A percentile compares a stretch with the other conserved stretches of the same genome.
These are phyloP conservation scores for Durio zibethinus DNA, from an alignment of 345 rosid genomes.

Conservation along the genomic window DNA sequence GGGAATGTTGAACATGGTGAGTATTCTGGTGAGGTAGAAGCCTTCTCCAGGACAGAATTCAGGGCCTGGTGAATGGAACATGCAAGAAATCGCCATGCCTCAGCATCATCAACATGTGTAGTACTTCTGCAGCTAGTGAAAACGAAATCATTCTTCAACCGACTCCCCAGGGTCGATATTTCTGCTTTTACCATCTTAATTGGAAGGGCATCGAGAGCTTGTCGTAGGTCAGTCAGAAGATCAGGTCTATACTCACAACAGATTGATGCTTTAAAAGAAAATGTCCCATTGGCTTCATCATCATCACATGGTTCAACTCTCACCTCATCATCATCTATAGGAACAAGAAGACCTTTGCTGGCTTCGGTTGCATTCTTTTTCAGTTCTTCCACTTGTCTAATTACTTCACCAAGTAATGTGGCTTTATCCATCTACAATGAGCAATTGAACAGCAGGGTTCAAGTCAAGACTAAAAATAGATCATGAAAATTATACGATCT, in stretches of 20 bases:
- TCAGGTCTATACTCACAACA: slow-evolving; percentile 57
- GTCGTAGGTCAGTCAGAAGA: slow-evolving; percentile 44
- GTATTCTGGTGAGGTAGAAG: slow-evolving; percentile 34
- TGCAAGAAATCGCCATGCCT: slow-evolving; percentile 21
- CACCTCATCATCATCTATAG: slow-evolving; percentile 49
- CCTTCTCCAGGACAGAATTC: slow-evolving; percentile 45
- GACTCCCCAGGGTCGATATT: slow-evolving; percentile 48
- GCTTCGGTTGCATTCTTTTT: slow-evolving; percentile 45
- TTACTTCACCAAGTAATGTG: slow-evolving; percentile 62
- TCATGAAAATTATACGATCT: neutral
- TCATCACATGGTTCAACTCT: slow-evolving; percentile 37
- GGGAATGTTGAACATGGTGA: slow-evolving; percentile 34
- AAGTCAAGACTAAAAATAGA: neutral
- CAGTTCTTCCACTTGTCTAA: slow-evolving; percentile 47
- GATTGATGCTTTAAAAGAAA: slow-evolving; percentile 41
- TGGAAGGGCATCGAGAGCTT: slow-evolving; percentile 43
- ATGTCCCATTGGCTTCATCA: slow-evolving; percentile 21
- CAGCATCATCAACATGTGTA: slow-evolving; percentile 4
- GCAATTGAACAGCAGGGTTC: neutral
- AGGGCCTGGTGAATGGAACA: slow-evolving; percentile 31
- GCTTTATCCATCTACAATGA: slow-evolving; percentile 67
- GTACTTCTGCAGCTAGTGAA: slow-evolving; percentile 30
- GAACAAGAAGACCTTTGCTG: slow-evolving; percentile 45
- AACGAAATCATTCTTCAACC: slow-evolving; percentile 47
- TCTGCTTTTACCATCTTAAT: slow-evolving; percentile 42